Conservation (phyloP, 2,329 filamentous ascomycete genomes). For the Remersonia thermophila region DNA sequence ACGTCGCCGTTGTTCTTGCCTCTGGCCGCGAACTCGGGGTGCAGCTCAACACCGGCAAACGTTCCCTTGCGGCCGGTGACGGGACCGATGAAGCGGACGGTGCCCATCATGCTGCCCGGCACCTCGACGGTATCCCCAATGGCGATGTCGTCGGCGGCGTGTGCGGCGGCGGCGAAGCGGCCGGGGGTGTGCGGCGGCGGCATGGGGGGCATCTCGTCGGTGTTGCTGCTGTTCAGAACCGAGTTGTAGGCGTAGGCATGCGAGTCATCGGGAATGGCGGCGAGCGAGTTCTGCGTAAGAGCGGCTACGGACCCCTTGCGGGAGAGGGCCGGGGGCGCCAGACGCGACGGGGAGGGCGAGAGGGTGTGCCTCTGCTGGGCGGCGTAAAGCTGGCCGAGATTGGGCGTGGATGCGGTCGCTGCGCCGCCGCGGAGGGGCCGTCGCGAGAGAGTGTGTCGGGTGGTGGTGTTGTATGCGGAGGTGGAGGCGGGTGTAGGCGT, state of each 20-base stretch:
- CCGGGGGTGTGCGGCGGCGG: conserved; percentile 43
- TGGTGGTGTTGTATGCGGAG: conserved; percentile 24
- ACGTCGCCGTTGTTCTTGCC: conserved; percentile 97
- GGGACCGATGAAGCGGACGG: conserved; percentile 74
- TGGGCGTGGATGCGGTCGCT: conserved; percentile 33
- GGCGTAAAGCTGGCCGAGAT: conserved; percentile 8
- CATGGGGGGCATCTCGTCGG: conserved; percentile 24
- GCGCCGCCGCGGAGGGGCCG: conserved; percentile 31
- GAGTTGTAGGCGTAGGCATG: conserved; percentile 50
- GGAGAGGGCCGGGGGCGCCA: conserved; percentile 38
- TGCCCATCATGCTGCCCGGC: conserved; percentile 83
- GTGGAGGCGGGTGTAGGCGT: conserved; percentile 20
- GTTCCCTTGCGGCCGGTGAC: conserved; percentile 82
- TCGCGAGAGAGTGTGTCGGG: conserved; percentile 26
- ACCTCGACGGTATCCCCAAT: conserved; percentile 83
- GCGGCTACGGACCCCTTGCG: conserved; percentile 63
- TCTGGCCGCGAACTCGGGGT: conserved; percentile 62
- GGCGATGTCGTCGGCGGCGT: conserved; percentile 43
- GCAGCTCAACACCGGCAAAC: conserved; percentile 87
- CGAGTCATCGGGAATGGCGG: conserved; percentile 54
- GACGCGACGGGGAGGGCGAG: conserved; percentile 25
- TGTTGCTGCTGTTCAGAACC: conserved; percentile 29
- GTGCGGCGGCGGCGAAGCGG: conserved; percentile 25
- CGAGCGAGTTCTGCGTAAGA: conserved; percentile 50
- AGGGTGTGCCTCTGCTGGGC: background rate